Evolutionary conservation across 208 protist genomes (phyloP).

Genomic region (Jaenimonas drosophilae): DNA sequence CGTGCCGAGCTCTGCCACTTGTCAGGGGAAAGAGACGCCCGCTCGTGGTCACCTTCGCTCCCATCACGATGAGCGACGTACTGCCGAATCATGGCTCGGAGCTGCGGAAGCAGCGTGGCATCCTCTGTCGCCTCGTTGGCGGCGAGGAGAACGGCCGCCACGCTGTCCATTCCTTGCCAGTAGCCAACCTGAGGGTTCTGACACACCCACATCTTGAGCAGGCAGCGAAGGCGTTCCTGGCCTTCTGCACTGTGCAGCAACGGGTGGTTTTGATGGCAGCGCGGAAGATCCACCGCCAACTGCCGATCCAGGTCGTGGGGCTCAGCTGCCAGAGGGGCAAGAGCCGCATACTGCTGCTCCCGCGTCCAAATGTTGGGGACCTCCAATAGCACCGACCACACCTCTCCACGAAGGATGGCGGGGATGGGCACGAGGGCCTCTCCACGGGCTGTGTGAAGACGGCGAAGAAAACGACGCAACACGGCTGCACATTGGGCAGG

Average conservation of each 20-base stretch:
- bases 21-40: no score
- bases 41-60: no score
- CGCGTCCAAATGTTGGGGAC: conserved; percentile 25
- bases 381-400: conserved; percentile 86
- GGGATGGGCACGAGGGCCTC: conserved; percentile 39
- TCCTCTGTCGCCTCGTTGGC: conserved; percentile 45
- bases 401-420: conserved; percentile 60
- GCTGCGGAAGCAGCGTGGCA: conserved; percentile 63
- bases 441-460: neutral
- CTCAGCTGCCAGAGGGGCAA: conserved; percentile 6
- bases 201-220: conserved; percentile 83
- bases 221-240: conserved; percentile 46
- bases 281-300: conserved; percentile 89
- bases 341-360: conserved; percentile 10
- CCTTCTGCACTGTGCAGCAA: conserved; percentile 66
- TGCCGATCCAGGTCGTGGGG: conserved; percentile 65
- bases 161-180: conserved; percentile 93
- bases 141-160: conserved; percentile 82
- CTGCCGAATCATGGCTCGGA: conserved; percentile 66
- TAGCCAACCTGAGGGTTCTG: no score
- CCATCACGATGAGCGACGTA: conserved; percentile 75
- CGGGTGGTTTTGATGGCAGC: conserved; percentile 92
- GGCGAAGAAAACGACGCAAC: neutral
- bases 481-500: no score
- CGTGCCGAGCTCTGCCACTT: neutral